phyloP scores from a whole-genome alignment of 306 rosid species.

The Trifolium fragiferum region DNA sequence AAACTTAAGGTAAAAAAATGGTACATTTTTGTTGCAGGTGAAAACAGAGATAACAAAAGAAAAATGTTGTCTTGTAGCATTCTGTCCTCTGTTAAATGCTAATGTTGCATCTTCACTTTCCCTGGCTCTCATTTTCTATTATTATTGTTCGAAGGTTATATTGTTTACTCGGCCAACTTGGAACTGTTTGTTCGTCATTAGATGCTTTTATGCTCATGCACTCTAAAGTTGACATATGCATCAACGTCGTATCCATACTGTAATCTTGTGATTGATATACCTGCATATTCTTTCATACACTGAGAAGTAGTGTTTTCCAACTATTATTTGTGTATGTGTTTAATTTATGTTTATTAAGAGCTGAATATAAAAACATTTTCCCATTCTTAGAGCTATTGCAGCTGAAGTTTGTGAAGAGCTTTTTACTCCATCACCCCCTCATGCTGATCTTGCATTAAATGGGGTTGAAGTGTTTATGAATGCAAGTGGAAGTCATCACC shows the following conservation, averaged over 20 bases:
- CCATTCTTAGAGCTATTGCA: slow-evolving; percentile 75
- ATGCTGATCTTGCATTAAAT: slow-evolving; percentile 88
- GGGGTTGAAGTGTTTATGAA: slow-evolving; percentile 98
- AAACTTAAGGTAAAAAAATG: background rate
- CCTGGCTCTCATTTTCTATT: background rate
- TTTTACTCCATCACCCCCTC: slow-evolving; percentile 78
- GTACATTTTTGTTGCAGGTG: background rate
- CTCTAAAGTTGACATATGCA: slow-evolving; percentile 9
- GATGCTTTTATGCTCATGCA: background rate
- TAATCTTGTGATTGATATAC: background rate
- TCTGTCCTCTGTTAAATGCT: background rate
- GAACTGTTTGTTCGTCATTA: background rate
- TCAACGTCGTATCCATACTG: slow-evolving; percentile 1
- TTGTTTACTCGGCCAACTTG: background rate
- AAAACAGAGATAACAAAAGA: background rate
- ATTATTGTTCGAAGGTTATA: background rate
- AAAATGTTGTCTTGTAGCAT: background rate
- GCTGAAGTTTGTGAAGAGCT: slow-evolving; percentile 98
- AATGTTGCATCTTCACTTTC: slow-evolving; percentile 3
- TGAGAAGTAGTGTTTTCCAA: background rate
- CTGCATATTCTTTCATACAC: slow-evolving; percentile 16
- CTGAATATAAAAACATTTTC: slow-evolving; percentile 39
- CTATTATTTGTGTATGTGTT: background rate
- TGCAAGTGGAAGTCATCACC: slow-evolving; percentile 99
- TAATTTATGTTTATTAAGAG: slow-evolving; percentile 29